Conservation (phyloP, 495 filamentous ascomycete genomes). For the Wilcoxina mikolae region DNA sequence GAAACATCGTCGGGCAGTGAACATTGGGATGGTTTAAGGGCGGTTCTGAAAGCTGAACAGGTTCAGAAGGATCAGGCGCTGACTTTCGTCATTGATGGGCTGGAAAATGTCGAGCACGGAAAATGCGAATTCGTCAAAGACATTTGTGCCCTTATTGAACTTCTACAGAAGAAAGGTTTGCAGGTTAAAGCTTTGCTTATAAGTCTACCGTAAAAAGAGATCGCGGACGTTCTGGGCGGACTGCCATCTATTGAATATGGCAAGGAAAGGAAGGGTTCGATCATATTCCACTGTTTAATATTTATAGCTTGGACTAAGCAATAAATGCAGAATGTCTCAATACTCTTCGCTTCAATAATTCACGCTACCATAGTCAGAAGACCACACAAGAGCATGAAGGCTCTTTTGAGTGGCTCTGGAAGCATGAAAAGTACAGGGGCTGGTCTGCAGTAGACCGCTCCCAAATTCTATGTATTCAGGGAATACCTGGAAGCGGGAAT, state of each 20-base stretch:
- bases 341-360: constrained; percentile 2
- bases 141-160: background rate
- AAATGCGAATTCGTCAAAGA: background rate
- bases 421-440: background rate
- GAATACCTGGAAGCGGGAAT: constrained; percentile 6
- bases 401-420: constrained; percentile 5
- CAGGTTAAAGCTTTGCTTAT: background rate
- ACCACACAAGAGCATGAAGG: background rate
- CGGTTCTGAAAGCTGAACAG: background rate
- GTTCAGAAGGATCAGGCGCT: too few species aligned
- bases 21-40: background rate
- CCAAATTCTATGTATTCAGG: constrained; percentile 3
- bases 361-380: constrained; percentile 5
- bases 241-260: constrained; percentile 2
- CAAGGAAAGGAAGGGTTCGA: background rate
- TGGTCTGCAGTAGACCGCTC: background rate
- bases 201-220: background rate
- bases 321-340: background rate
- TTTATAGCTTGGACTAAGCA: background rate
- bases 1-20: background rate
- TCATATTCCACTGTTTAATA: background rate
- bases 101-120: too few species aligned
- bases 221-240: background rate
- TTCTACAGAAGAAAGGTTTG: background rate
- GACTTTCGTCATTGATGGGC: background rate